Evolutionary conservation across 2,329 filamentous ascomycete species (phyloP).

Genomic region (Calcarisporium arbuscula): DNA sequence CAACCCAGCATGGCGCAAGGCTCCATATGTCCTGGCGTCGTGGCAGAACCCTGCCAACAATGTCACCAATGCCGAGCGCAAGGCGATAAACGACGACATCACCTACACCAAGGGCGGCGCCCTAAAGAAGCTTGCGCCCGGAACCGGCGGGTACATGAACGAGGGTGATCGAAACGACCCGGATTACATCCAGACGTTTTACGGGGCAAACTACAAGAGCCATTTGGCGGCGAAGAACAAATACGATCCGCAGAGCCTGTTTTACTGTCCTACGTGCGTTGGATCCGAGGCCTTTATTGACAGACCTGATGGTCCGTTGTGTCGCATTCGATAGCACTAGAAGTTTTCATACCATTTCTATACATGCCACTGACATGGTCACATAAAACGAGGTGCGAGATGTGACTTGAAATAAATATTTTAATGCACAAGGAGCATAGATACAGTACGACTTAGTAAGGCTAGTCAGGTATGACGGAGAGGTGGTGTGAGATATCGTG

Average conservation of each 20-base stretch:
- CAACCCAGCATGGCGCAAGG: conserved; percentile 21
- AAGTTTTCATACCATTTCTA: no score
- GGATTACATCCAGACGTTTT: conserved; percentile 25
- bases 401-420: no score
- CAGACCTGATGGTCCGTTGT: conserved; percentile 13
- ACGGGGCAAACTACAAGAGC: conserved; percentile 23
- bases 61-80: conserved; percentile 11
- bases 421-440: no score
- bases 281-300: conserved; percentile 26
- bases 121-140: conserved; percentile 27
- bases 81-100: conserved; percentile 17
- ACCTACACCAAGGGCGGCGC: conserved; percentile 22
- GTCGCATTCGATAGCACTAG: conserved; percentile 1
- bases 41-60: conserved; percentile 12
- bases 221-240: conserved; percentile 26
- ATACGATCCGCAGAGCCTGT: conserved; percentile 24
- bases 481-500: no score
- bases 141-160: conserved; percentile 36
- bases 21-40: conserved; percentile 14
- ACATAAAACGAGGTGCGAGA: no score
- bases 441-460: no score
- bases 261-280: conserved; percentile 33
- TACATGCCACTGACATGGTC: no score
- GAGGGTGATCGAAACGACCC: conserved; percentile 31
- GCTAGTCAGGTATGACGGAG: no score